phyloP scores from a whole-genome alignment of 441 rosid genomes.

The Sinapis alba region DNA sequence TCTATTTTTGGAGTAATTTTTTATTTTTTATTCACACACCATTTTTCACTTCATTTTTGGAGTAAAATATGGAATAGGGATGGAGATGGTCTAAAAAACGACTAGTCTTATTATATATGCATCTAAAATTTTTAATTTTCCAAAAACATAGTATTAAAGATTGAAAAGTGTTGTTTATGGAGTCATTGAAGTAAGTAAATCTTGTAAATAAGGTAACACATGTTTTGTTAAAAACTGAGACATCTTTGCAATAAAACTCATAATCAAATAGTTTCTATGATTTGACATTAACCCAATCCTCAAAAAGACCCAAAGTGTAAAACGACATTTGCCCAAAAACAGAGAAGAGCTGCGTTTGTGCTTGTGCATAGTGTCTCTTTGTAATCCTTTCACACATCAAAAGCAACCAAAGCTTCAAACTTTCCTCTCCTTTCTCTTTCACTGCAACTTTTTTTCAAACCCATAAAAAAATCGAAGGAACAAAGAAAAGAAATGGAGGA shows the following conservation, averaged over 20 bases:
- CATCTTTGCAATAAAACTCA: not conserved
- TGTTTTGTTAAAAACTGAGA: not conserved
- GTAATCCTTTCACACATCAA: too few relatives aligned
- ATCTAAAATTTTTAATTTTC: too few relatives aligned
- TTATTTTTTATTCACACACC: too few relatives aligned
- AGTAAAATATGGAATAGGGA: too few relatives aligned
- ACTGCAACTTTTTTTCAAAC: not conserved
- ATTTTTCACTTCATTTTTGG: too few relatives aligned
- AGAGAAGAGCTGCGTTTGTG: not conserved
- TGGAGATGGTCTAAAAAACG: too few relatives aligned
- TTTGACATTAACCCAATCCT: not conserved
- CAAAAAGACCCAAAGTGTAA: not conserved
- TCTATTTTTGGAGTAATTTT: too few relatives aligned
- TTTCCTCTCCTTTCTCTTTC: slow-evolving; percentile 39
- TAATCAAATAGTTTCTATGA: not conserved
- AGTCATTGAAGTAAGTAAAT: too few relatives aligned
- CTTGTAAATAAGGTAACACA: slow-evolving; percentile 17
- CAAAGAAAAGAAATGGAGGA: not conserved
- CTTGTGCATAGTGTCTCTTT: not conserved
- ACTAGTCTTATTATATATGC: too few relatives aligned
- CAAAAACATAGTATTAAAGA: too few relatives aligned
- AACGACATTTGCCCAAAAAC: not conserved
- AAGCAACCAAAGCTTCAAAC: slow-evolving; percentile 36
- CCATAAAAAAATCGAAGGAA: too few relatives aligned
- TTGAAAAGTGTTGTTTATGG: too few relatives aligned